Evolutionary conservation across 2,329 filamentous ascomycete species (phyloP), one percentile per base, ranked within the genome.

Genomic region (Venturia asperata): DNA sequence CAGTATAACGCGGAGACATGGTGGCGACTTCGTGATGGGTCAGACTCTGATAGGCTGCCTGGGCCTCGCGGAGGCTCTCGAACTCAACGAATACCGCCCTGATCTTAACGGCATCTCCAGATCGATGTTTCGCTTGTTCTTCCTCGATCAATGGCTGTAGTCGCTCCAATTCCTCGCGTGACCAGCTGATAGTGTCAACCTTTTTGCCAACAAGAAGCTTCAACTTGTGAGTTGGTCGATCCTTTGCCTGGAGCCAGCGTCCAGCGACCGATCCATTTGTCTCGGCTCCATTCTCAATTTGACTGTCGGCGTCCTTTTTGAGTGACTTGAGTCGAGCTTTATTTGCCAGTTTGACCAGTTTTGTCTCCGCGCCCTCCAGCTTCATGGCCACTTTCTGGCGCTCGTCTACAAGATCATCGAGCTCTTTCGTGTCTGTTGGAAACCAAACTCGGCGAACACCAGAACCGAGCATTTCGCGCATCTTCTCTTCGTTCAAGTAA

Each of bases 51-150:
- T 86, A 93, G 17, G 93, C 93, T 64, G 85, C 83, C 76, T 99
- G 92, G 17, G 94, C 94, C 65, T 90, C 89, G 65, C 88, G 84
- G 73, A 96, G 91, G 1, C 83, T 86, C 67, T 85, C 82, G 72
- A 97, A 99, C 74, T 97, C 92, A 68, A 99, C 87, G 71, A 99
- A 99, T 13, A 94, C 90, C 27, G 91, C 88, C 17, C 88, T 85
- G 41, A 91, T 80, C 68, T 85, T 83, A 66, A 68, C 69, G 3
- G 81, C 84, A 21, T 88, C 82, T 62, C 86, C 85, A 34, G 80
- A 78, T 62, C 82, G 83, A 72, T 93, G 90, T 61, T 83, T 81
- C 49, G 80, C 82, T 74, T 94, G 90, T 30, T 85, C 82, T 52
- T 83, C 80, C 62, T 89, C 83, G 39, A 91, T 87, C 67, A 89